Percentiles rank a stretch among this genome's conserved stretches.
Evolutionary conservation across 2,329 filamentous ascomycete species (phyloP).

Genomic region (Sporothrix inflata): DNA sequence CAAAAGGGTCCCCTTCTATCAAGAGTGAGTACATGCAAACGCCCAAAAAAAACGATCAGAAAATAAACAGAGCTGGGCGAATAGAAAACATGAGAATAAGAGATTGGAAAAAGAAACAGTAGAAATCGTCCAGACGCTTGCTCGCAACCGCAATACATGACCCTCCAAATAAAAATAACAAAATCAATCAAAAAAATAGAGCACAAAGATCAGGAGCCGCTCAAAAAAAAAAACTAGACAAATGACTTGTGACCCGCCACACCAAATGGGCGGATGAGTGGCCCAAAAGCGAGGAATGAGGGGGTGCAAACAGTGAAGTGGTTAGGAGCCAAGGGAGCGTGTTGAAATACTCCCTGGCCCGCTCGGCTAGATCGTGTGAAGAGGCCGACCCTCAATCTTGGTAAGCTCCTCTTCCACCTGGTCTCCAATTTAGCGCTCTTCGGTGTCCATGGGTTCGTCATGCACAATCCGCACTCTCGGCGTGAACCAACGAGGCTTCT

Average conservation of each 20-base stretch:
- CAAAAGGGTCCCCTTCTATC: not conserved
- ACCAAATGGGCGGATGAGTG: not conserved
- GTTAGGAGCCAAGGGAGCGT: not conserved
- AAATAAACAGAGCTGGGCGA: not conserved
- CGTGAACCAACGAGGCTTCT: conserved; percentile 18
- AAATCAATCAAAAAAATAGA: not conserved
- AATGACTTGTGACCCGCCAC: not conserved
- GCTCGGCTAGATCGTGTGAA: not conserved
- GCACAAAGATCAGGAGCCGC: not conserved
- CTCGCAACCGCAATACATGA: not conserved
- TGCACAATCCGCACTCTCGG: not conserved
- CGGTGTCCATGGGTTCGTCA: not conserved
- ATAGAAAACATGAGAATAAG: not conserved
- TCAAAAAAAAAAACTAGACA: not conserved
- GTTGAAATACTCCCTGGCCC: not conserved
- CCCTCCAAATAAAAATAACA: not conserved
- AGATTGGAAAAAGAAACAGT: not conserved
- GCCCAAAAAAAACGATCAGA: not conserved
- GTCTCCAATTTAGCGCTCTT: not conserved
- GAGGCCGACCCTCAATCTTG: not conserved
- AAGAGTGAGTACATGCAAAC: not conserved
- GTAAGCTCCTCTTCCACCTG: not conserved
- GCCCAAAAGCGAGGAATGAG: not conserved
- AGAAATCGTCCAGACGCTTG: conserved; percentile 12
- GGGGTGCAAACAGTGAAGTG: not conserved